phyloP scores from a whole-genome alignment of 805 yeast species.

The Saccharomycopsis schoenii region DNA sequence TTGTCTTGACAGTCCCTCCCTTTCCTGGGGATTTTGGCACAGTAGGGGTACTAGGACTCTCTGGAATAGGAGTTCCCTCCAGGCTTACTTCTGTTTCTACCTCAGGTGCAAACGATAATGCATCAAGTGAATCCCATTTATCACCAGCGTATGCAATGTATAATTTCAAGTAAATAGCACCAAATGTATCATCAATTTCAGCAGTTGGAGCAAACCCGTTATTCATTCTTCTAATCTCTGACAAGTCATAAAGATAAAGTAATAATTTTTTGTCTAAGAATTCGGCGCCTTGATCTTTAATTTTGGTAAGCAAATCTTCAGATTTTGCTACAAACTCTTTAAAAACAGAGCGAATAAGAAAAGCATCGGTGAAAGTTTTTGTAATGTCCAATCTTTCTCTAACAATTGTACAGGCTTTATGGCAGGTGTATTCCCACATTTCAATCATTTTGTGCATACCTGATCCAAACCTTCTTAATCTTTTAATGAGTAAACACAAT shows the following conservation, averaged over 20 bases:
- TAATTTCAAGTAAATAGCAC: conserved; percentile 47
- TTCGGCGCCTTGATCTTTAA: conserved; percentile 25
- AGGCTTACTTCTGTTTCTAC: neutral
- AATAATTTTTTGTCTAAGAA: conserved; percentile 31
- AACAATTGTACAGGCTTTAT: conserved; percentile 40
- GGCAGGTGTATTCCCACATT: conserved; percentile 59
- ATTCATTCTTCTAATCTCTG: conserved; percentile 60
- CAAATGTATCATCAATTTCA: conserved; percentile 60
- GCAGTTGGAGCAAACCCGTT: conserved; percentile 78
- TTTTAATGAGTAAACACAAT: conserved; percentile 52
- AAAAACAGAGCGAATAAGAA: conserved; percentile 36
- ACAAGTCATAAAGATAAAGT: conserved; percentile 38
- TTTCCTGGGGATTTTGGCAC: conserved; percentile 1
- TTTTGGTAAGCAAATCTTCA: conserved; percentile 24
- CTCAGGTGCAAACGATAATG: neutral
- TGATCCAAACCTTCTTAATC: conserved; percentile 67
- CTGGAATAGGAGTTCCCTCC: neutral
- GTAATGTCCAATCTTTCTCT: conserved; percentile 36
- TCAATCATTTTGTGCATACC: conserved; percentile 58
- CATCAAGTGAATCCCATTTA: neutral
- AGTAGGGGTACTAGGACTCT: neutral
- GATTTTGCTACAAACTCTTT: conserved; percentile 34
- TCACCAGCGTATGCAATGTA: conserved; percentile 23
- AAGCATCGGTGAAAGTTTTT: conserved; percentile 40
- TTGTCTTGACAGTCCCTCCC: conserved; percentile 27